These are phyloP conservation scores for Cantharellus anzutake DNA, from an alignment of 768 basidiomycete genomes.

Conservation along the genomic window DNA sequence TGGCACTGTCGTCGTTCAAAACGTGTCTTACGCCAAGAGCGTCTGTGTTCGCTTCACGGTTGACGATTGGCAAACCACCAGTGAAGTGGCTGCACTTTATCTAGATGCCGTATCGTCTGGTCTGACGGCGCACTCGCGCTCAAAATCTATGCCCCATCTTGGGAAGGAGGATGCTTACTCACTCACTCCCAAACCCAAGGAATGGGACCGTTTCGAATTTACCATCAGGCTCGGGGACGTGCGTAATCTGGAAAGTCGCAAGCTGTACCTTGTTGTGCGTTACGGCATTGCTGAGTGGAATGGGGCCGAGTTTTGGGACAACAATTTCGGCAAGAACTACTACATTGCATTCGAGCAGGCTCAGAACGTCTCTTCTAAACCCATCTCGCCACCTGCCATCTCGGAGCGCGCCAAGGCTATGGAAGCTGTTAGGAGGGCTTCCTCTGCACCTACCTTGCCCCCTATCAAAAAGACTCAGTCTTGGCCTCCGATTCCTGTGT, in stretches of 20 bases:
- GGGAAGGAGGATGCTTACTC: neutral
- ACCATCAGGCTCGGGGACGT: slow-evolving; percentile 48
- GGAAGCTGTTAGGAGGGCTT: too few relatives aligned
- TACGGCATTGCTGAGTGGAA: slow-evolving; percentile 36
- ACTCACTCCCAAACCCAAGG: neutral
- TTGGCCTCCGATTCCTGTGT: too few relatives aligned
- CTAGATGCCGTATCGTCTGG: slow-evolving; percentile 20
- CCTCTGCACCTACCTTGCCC: too few relatives aligned
- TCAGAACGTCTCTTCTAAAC: neutral
- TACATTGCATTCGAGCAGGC: slow-evolving; percentile 36
- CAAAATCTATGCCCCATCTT: slow-evolving; percentile 8
- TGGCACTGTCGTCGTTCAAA: slow-evolving; percentile 62
- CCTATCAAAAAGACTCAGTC: too few relatives aligned
- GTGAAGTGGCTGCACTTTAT: slow-evolving; percentile 71
- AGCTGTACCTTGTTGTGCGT: slow-evolving; percentile 57
- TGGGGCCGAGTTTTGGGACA: slow-evolving; percentile 73
- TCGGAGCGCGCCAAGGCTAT: neutral
- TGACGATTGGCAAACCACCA: slow-evolving; percentile 91
- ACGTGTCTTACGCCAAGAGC: slow-evolving; percentile 75
- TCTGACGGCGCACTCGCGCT: slow-evolving; percentile 9
- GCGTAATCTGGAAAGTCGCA: slow-evolving; percentile 53
- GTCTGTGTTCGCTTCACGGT: slow-evolving; percentile 82
- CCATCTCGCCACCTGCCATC: neutral
- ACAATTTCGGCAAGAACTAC: slow-evolving; percentile 67
- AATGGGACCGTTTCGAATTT: slow-evolving; percentile 55